Base-by-base conservation (phyloP, 1,284 basidiomycete genomes). In the Hypsizygus ulmarius region DNA sequence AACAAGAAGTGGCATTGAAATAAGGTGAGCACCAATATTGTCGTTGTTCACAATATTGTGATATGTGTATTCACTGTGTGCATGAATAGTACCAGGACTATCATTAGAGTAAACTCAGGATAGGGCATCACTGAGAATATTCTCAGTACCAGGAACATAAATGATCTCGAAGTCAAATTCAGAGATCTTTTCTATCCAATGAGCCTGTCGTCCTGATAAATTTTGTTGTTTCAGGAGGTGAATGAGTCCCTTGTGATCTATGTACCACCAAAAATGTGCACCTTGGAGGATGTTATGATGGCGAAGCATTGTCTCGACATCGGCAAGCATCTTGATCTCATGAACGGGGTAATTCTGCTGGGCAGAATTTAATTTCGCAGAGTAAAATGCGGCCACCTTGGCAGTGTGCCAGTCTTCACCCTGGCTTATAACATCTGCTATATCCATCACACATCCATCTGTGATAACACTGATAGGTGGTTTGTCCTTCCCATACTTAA, bases 291-390 rank as follows among this genome's bases (percentile, higher is more conserved):
- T 59, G 42, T 67, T 55, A 0, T 53, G 21, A 42, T 68, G 59
- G 2, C 61, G 11, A 15, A 67, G 51, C 55, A 72, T 63, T 1
- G 69, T 55, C 42, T 70, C 64, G 1, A 71, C 50, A 0, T 67
- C 63, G 0, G 64, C 70, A 0, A 72, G 40, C 54, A 69, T 58
- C 39, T 72, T 68, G 5, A 64, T 62, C 43, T 71, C 62, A 46
- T 68, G 65, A 0, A 65, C 60, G 3, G 63, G 60, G 41, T 74
- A 74, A 29, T 72, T 72, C 25, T 69, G 64, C 49, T 72, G 68
- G 0, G 67, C 64, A 0, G 60, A 39, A 29, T 63, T 68, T 35
- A 73, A 52, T 40, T 72, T 72, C 1, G 65, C 68, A 0, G 65
- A 71, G 46, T 59, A 69, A 49, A 72, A 72, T 1, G 66, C 66